These are phyloP conservation scores for Cicer bijugum DNA, from an alignment of 306 rosid species.

Conservation along the genomic window DNA sequence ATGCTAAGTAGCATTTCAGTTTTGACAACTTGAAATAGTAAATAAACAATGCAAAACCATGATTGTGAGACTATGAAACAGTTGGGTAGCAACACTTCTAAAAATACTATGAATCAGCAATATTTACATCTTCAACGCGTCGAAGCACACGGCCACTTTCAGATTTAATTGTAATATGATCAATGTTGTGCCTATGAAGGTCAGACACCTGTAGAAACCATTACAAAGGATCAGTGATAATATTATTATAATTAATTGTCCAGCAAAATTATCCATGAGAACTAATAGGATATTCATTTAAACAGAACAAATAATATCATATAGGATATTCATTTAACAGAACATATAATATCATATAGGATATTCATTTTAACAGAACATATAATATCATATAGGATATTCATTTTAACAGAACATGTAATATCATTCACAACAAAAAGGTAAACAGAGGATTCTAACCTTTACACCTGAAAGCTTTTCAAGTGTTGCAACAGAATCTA, in stretches of 20 bases:
- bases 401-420: slow-evolving; percentile 17
- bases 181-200: slow-evolving; percentile 96
- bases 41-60: slow-evolving; percentile 17
- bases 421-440: slow-evolving; percentile 16
- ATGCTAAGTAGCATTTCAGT: slow-evolving; percentile 26
- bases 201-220: slow-evolving; percentile 68
- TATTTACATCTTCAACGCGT: slow-evolving; percentile 84
- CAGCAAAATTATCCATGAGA: slow-evolving; percentile 20
- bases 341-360: not conserved
- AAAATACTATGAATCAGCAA: slow-evolving; percentile 37
- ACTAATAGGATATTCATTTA: slow-evolving; percentile 12
- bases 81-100: not conserved
- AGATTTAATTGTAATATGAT: slow-evolving; percentile 83
- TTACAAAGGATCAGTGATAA: slow-evolving; percentile 37
- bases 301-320: not conserved
- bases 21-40: slow-evolving; percentile 31
- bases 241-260: slow-evolving; percentile 11
- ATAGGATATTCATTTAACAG: slow-evolving; percentile 5
- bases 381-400: not conserved
- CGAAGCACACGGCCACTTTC: slow-evolving; percentile 85
- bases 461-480: slow-evolving; percentile 84
- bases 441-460: slow-evolving; percentile 57
- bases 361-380: slow-evolving; percentile 15
- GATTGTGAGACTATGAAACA: slow-evolving; percentile 15
- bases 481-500: slow-evolving; percentile 86